A percentile compares a stretch with the other conserved stretches of the same genome.
phyloP scores from a whole-genome alignment of 495 filamentous ascomycete species.

The Aspergillus mulundensis region DNA sequence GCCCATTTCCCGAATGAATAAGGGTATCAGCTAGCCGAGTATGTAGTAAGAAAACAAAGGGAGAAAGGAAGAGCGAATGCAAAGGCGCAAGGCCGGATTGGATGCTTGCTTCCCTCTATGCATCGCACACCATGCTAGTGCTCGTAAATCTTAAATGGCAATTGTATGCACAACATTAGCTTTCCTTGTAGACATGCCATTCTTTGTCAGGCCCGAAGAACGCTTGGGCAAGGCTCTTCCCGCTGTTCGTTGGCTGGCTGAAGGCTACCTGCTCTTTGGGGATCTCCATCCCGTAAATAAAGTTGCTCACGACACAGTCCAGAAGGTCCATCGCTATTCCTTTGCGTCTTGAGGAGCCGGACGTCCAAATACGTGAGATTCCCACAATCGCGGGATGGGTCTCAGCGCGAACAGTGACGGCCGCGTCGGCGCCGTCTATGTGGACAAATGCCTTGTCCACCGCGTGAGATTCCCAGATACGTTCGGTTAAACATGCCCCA shows the following conservation, averaged over 20 bases:
- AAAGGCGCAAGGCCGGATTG: slow-evolving; percentile 2
- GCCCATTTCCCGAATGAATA: slow-evolving; percentile 19
- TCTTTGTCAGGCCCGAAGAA: slow-evolving; percentile 54
- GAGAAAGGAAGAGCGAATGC: slow-evolving; percentile 11
- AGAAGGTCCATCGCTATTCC: slow-evolving; percentile 61
- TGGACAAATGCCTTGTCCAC: slow-evolving; percentile 38
- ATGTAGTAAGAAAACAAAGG: slow-evolving; percentile 13
- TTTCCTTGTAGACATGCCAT: slow-evolving; percentile 52
- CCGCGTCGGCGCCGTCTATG: slow-evolving; percentile 32
- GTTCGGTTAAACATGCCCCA: slow-evolving; percentile 62
- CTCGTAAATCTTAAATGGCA: neutral
- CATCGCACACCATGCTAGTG: neutral
- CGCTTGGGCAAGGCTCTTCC: slow-evolving; percentile 54
- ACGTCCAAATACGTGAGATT: slow-evolving; percentile 72
- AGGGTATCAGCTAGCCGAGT: slow-evolving; percentile 27
- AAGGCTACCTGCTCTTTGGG: slow-evolving; percentile 63
- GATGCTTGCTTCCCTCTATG: neutral
- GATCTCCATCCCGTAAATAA: slow-evolving; percentile 63
- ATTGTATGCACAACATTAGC: slow-evolving; percentile 11
- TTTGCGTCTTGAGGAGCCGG: slow-evolving; percentile 52
- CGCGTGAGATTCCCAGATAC: slow-evolving; percentile 54
- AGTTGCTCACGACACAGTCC: slow-evolving; percentile 58
- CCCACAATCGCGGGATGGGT: slow-evolving; percentile 55
- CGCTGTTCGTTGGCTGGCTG: slow-evolving; percentile 72
- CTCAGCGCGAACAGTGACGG: slow-evolving; percentile 39